Base-by-base conservation (phyloP, 495 filamentous ascomycete species). In the Aspergillus kassunensis region DNA sequence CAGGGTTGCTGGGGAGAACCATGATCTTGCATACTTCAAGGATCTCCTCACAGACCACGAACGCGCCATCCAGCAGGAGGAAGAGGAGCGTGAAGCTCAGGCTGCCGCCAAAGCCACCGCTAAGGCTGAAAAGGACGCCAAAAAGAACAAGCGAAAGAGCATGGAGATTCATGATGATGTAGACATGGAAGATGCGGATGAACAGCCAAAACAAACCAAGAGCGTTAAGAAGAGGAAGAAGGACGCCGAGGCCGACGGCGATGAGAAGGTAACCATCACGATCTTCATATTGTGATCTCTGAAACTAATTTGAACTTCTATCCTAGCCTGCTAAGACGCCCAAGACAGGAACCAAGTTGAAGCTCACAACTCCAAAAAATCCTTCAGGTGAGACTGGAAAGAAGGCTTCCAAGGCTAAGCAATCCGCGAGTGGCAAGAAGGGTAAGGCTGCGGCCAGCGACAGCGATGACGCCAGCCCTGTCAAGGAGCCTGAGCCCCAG, bases 21-120 rank as follows among this genome's bases (percentile, higher is more conserved):
- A 92, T 51, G 78, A 83, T 51, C 68, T 97, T 0, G 65, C 79
- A 2, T 79, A 87, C 65, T 96, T 87, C 77, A 96, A 96, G 72
- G 74, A 75, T 18, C 70, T 95, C 18, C 75, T 96, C 23, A 58
- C 62, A 4, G 74, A 80, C 30, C 83, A 84, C 58, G 72, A 85
- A 51, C 67, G 76, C 51, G 81, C 80, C 4, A 49, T 82, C 35
- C 75, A 80, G 39, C 77, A 81, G 56, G 85, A 83, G 56, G 77
- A 83, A 44, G 79, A 86, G 53, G 81, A 86, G 44, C 64, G 70
- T 1, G 71, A 83, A 24, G 78, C 76, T 12, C 73, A 84, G 47
- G 71, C 77, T 11, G 82, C 78, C 43, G 78, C 78, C 34, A 83
- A 82, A 65, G 82, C 72, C 24, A 74, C 80, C 40, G 78, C 78